A percentile compares a stretch with the other conserved stretches of the same genome.
These are phyloP conservation scores for Wickerhamiella spandovensis DNA, from an alignment of 805 yeast species.

Conservation along the genomic window DNA sequence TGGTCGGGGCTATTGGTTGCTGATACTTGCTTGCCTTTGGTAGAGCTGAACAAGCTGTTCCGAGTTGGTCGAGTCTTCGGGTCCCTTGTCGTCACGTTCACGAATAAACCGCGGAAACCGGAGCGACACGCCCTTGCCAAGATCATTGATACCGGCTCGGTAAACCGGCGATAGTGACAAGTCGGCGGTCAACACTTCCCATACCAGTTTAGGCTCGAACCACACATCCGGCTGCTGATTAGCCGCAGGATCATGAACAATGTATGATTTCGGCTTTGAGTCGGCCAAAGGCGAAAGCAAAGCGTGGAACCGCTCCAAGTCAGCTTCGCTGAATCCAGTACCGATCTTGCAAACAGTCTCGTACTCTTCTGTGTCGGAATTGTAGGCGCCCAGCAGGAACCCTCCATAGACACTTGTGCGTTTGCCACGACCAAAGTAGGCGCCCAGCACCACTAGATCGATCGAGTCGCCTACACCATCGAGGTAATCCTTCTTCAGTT, in stretches of 20 bases:
- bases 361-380: conserved; percentile 79
- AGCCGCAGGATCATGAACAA: conserved; percentile 48
- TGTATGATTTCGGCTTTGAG: conserved; percentile 49
- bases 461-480: conserved; percentile 94
- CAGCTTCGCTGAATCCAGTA: conserved; percentile 88
- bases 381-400: conserved; percentile 78
- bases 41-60: conserved; percentile 77
- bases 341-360: conserved; percentile 96
- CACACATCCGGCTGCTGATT: conserved; percentile 81
- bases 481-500: conserved; percentile 85
- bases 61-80: conserved; percentile 77
- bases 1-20: neutral
- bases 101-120: conserved; percentile 81
- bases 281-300: conserved; percentile 56
- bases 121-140: conserved; percentile 74
- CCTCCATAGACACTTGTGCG: conserved; percentile 95
- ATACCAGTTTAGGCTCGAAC: conserved; percentile 76
- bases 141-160: conserved; percentile 62
- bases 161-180: conserved; percentile 78
- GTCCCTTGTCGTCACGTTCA: conserved; percentile 70
- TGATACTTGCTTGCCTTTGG: conserved; percentile 43
- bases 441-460: conserved; percentile 88
- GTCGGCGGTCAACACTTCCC: conserved; percentile 88
- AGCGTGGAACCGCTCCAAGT: conserved; percentile 45
- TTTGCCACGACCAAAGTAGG: conserved; percentile 85